Conservation (phyloP, 768 basidiomycete species). For the Suillus lakei region DNA sequence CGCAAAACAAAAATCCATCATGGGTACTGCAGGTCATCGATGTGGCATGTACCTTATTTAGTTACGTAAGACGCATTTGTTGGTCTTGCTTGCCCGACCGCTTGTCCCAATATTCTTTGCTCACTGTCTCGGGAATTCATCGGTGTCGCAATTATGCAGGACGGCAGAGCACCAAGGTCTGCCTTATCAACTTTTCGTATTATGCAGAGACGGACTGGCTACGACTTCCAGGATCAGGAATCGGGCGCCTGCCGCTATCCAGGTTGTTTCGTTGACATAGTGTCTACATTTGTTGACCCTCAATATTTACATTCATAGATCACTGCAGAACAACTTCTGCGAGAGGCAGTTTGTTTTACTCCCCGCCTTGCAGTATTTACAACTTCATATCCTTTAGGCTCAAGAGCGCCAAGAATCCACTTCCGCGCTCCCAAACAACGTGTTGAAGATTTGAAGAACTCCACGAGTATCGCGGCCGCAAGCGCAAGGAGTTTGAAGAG, state of each 20-base stretch:
- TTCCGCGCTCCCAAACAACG: conserved; percentile 94
- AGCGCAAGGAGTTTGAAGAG: conserved; percentile 94
- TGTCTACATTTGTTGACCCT: conserved; percentile 4
- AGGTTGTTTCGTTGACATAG: conserved; percentile 47
- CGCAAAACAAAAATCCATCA: too few species aligned
- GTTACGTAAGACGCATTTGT: not conserved
- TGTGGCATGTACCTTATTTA: too few species aligned
- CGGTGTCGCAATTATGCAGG: conserved; percentile 58
- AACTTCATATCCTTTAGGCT: conserved; percentile 54
- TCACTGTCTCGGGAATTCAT: not conserved
- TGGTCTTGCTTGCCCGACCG: not conserved
- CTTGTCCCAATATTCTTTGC: not conserved
- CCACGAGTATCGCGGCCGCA: conserved; percentile 89
- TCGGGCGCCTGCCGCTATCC: conserved; percentile 91
- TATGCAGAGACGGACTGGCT: conserved; percentile 11
- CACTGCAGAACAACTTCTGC: conserved; percentile 96
- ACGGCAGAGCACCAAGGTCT: conserved; percentile 80
- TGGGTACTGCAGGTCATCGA: too few species aligned
- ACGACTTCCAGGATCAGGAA: conserved; percentile 83
- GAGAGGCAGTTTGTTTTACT: conserved; percentile 62
- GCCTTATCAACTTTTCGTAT: conserved; percentile 10
- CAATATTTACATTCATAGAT: conserved; percentile 57
- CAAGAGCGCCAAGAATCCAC: conserved; percentile 96
- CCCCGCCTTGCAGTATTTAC: not conserved
- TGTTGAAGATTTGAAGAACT: conserved; percentile 93